Conservation (phyloP, 2,329 filamentous ascomycete genomes). For the Epichloe gansuensis region DNA sequence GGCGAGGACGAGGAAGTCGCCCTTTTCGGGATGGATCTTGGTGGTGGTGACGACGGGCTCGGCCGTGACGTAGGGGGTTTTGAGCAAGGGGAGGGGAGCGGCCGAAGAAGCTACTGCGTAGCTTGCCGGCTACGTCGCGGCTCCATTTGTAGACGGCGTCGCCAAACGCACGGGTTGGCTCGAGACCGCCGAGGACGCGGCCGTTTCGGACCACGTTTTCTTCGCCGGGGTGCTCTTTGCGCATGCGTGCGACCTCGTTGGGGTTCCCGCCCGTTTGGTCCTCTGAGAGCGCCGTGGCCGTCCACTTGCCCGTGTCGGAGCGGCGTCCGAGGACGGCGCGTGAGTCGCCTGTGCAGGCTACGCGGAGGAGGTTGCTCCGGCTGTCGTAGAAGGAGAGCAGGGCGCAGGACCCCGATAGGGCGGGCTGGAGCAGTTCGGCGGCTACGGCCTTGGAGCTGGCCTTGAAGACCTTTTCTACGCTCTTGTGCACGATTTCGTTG, state of each 20-base stretch:
- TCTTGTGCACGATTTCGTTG: constrained; percentile 87
- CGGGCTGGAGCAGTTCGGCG: constrained; percentile 82
- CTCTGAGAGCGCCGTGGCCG: constrained; percentile 74
- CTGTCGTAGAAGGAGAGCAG: constrained; percentile 94
- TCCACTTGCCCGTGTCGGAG: constrained; percentile 75
- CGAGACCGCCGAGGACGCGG: constrained; percentile 79
- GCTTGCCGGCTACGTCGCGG: constrained; percentile 66
- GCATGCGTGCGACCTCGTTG: constrained; percentile 71
- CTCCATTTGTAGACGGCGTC: constrained; percentile 97
- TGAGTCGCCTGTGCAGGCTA: constrained; percentile 94
- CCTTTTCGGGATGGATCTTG: constrained; percentile 75
- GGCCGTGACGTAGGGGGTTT: constrained; percentile 92
- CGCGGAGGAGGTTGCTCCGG: constrained; percentile 72
- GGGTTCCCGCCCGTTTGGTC: constrained; percentile 90
- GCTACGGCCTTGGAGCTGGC: constrained; percentile 81
- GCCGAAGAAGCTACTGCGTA: constrained; percentile 81
- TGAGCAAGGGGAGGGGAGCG: constrained; percentile 65
- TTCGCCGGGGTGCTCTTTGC: constrained; percentile 79
- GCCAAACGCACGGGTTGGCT: constrained; percentile 89
- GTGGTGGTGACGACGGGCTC: constrained; percentile 93
- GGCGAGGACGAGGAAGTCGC: constrained; percentile 92
- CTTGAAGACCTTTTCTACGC: constrained; percentile 82
- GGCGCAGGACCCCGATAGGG: constrained; percentile 92
- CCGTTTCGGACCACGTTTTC: constrained; percentile 79
- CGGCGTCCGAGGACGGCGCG: constrained; percentile 81